These are phyloP conservation scores for Alnus rubra DNA, from an alignment of 306 rosid species.

Conservation along the genomic window DNA sequence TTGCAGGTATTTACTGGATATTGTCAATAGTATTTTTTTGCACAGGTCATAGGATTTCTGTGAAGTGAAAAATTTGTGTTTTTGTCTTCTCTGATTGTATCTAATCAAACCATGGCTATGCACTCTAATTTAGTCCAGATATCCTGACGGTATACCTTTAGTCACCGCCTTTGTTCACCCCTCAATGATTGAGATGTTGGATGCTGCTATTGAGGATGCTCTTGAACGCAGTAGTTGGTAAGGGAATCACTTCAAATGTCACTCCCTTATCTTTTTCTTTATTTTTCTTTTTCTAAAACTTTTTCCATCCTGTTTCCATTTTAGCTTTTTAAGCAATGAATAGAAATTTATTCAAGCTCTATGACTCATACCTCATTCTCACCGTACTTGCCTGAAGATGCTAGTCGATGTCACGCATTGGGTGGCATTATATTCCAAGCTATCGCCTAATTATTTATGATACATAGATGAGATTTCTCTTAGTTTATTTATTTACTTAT, in stretches of 20 bases:
- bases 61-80: conserved; percentile 15
- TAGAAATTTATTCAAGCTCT: conserved; percentile 14
- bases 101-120: conserved; percentile 49
- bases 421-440: not conserved
- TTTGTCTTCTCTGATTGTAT: conserved; percentile 28
- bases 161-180: conserved; percentile 83
- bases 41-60: conserved; percentile 25
- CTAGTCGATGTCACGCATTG: not conserved
- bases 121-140: conserved; percentile 89
- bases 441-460: not conserved
- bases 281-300: no score
- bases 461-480: not conserved
- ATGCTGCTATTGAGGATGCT: conserved; percentile 88
- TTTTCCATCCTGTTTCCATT: conserved; percentile 10
- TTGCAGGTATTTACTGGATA: conserved; percentile 83
- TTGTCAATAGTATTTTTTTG: conserved; percentile 28
- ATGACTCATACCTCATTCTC: not conserved
- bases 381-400: not conserved
- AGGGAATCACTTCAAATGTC: conserved; percentile 28
- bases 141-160: conserved; percentile 90
- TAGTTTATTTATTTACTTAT: not conserved
- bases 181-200: conserved; percentile 90
- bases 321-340: conserved; percentile 2
- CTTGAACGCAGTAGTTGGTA: conserved; percentile 90
- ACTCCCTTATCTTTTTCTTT: not conserved